These are phyloP conservation scores for Aspergillus ellipticus DNA, from an alignment of 495 filamentous ascomycete genomes.

Conservation along the genomic window DNA sequence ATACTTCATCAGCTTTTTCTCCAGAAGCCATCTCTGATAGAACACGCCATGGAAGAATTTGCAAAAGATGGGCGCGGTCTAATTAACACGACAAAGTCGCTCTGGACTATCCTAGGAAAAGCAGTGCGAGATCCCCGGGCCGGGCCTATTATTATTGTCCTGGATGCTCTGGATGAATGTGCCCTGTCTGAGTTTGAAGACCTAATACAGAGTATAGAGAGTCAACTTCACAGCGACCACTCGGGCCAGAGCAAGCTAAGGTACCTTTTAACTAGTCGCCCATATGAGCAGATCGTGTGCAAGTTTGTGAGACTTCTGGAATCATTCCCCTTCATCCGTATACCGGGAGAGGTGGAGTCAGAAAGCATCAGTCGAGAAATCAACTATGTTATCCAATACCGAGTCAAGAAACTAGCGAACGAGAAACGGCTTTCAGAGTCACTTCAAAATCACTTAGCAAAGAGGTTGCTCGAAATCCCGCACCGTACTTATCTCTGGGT, in stretches of 20 bases:
- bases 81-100: too few relatives aligned
- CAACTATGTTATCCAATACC: slow-evolving; percentile 31
- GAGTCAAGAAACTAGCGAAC: slow-evolving; percentile 23
- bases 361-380: slow-evolving; percentile 40
- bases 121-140: neutral
- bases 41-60: too few relatives aligned
- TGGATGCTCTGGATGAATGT: slow-evolving; percentile 1
- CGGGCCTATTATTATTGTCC: neutral
- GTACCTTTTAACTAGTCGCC: slow-evolving; percentile 31
- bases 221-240: too few relatives aligned
- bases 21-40: too few relatives aligned
- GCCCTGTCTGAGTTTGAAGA: neutral
- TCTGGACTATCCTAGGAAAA: too few relatives aligned
- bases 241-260: slow-evolving; percentile 20
- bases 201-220: too few relatives aligned
- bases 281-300: slow-evolving; percentile 20
- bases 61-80: too few relatives aligned
- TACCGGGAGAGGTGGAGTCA: slow-evolving; percentile 23
- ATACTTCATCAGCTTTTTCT: too few relatives aligned
- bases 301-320: slow-evolving; percentile 10
- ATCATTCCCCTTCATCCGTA: slow-evolving; percentile 7
- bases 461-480: slow-evolving; percentile 17
- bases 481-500: slow-evolving; percentile 47
- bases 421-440: slow-evolving; percentile 13
- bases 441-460: slow-evolving; percentile 15